Evolutionary conservation across 2,329 filamentous ascomycete species (phyloP), one percentile per base, ranked within the genome.

Genomic region (Akanthomyces dipterigenus): DNA sequence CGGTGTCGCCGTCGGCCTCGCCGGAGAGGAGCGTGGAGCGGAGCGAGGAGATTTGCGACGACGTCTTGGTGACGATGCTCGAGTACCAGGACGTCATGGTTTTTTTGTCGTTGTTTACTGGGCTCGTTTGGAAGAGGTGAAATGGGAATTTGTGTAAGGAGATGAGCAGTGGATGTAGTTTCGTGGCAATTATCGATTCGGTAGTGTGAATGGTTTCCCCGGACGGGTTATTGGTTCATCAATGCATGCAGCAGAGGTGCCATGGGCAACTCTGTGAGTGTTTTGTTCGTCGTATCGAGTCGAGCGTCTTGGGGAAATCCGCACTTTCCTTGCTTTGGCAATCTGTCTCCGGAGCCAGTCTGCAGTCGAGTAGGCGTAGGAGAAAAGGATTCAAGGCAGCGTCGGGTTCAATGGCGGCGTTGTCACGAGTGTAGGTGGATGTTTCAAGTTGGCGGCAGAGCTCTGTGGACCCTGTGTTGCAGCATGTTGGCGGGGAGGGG

Each of bases 11-110:
- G 73, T 88, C 87, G 67, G 81, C 78, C 66, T 89, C 86, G 71
- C 80, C 78, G 66, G 82, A 77, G 60, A 90, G 84, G 65, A 93
- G 85, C 64, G 91, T 86, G 64, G 88, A 88, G 69, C 84, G 83
- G 59, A 87, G 81, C 67, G 84, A 82, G 66, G 82, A 84, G 71
- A 88, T 84, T 69, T 85, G 83, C 51, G 85, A 86, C 61, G 85
- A 83, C 45, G 86, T 86, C 64, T 82, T 86, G 66, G 82, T 85
- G 70, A 88, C 77, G 70, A 88, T 82, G 71, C 88, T 90, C 70
- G 87, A 89, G 77, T 96, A 89, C 82, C 93, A 96, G 68, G 88
- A 89, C 69, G 89, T 82, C 88, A 91, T 91, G 68, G 68, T 77
- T 70, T 62, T 54, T 5, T n/a, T 42, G 11, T 14, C 14, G 16